Conservation (phyloP, 75 land plant genomes). For the Selaginella tamariscina region DNA sequence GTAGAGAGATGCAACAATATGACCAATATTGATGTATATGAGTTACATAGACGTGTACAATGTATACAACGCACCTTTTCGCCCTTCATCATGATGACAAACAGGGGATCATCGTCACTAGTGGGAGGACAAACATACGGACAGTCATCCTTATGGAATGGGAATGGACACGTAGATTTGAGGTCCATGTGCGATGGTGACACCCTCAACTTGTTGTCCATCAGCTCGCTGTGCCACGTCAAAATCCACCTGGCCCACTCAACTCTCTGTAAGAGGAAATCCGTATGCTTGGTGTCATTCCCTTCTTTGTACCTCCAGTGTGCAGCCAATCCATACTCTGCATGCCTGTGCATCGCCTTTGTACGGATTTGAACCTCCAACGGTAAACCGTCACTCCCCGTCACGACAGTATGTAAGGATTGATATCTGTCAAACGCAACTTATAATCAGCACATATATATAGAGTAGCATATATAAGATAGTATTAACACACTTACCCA, state of each 20-base stretch:
- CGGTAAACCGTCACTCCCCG: slow-evolving; percentile 58
- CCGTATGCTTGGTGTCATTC: slow-evolving; percentile 39
- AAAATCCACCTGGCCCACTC: slow-evolving; percentile 96
- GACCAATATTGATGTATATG: not conserved
- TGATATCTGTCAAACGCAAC: slow-evolving; percentile 42
- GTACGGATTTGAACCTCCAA: slow-evolving; percentile 90
- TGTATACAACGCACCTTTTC: slow-evolving; percentile 37
- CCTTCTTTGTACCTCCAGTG: slow-evolving; percentile 97
- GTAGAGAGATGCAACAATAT: not conserved
- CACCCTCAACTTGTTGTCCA: slow-evolving; percentile 41
- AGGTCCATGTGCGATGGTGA: slow-evolving; percentile 30
- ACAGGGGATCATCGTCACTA: slow-evolving; percentile 59
- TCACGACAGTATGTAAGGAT: slow-evolving; percentile 81
- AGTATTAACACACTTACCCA: slow-evolving; percentile 37
- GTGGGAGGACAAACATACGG: slow-evolving; percentile 27
- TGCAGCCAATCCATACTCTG: slow-evolving; percentile 91
- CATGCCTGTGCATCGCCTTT: slow-evolving; percentile 81
- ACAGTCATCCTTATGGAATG: slow-evolving; percentile 58
- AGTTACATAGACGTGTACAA: slow-evolving; percentile 6
- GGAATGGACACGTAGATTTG: slow-evolving; percentile 60
- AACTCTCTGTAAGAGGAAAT: slow-evolving; percentile 69
- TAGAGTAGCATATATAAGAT: not conserved
- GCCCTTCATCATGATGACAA: slow-evolving; percentile 63
- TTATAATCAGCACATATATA: not conserved
- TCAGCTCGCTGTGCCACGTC: slow-evolving; percentile 81